Percentiles rank a stretch among this genome's conserved stretches.
phyloP scores from a whole-genome alignment of 1,284 basidiomycete species.

The Irpex sp. region DNA sequence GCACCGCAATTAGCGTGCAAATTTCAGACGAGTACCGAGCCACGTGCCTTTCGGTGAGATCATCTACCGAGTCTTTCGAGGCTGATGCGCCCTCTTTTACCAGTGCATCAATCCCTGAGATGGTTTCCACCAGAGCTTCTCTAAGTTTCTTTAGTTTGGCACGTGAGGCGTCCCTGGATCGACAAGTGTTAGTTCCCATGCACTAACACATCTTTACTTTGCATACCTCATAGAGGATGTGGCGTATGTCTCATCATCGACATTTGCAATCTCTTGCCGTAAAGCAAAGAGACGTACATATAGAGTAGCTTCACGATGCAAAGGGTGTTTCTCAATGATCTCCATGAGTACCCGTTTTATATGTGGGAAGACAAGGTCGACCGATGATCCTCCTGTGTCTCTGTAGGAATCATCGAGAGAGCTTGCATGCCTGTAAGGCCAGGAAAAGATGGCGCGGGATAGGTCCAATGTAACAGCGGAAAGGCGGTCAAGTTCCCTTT shows the following conservation, averaged over 20 bases:
- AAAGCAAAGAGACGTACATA: neutral
- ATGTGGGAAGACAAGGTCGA: neutral
- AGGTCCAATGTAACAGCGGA: neutral
- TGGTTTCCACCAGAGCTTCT: neutral
- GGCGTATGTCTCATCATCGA: neutral
- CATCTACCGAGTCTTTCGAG: neutral
- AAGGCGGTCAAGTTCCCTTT: neutral
- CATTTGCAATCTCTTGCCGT: neutral
- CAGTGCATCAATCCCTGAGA: neutral
- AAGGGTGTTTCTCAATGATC: neutral
- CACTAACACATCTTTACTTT: too few relatives aligned
- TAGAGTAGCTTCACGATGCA: neutral
- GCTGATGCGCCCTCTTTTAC: neutral
- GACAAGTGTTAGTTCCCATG: too few relatives aligned
- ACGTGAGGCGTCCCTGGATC: too few relatives aligned
- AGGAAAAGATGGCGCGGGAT: neutral
- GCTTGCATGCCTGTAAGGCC: neutral
- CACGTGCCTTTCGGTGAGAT: too few relatives aligned
- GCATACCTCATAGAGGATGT: too few relatives aligned
- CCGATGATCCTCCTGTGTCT: neutral
- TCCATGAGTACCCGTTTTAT: neutral
- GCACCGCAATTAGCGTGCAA: too few relatives aligned
- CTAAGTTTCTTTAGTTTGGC: neutral
- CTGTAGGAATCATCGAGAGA: neutral
- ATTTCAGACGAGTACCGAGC: too few relatives aligned